phyloP scores from a whole-genome alignment of 2,329 filamentous ascomycete species.

The Trichoderma sp. region DNA sequence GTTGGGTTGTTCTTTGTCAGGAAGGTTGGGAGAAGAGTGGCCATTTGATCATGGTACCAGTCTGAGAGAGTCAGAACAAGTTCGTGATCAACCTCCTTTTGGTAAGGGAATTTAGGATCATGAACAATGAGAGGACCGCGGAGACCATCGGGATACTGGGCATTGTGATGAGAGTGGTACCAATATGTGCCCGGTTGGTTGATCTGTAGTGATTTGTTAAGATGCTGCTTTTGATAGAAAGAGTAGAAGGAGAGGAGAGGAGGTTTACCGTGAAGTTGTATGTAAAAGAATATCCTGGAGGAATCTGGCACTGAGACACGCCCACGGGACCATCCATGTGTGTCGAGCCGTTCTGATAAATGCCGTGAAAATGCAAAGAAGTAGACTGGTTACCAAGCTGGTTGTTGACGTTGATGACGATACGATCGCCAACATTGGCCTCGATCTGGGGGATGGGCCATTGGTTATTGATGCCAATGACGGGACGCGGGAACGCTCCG shows the following conservation, averaged over 20 bases:
- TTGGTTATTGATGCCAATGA: slow-evolving; percentile 75
- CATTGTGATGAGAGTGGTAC: slow-evolving; percentile 73
- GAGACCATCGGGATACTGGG: slow-evolving; percentile 72
- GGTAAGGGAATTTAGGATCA: slow-evolving; percentile 63
- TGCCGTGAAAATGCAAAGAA: slow-evolving; percentile 71
- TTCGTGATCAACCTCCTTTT: slow-evolving; percentile 63
- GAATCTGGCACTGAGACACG: slow-evolving; percentile 70
- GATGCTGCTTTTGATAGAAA: neutral
- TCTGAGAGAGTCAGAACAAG: slow-evolving; percentile 68
- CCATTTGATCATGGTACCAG: slow-evolving; percentile 68
- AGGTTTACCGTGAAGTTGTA: slow-evolving; percentile 68
- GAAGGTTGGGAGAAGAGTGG: slow-evolving; percentile 51
- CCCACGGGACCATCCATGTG: slow-evolving; percentile 72
- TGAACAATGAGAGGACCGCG: slow-evolving; percentile 67
- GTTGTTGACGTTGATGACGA: slow-evolving; percentile 64
- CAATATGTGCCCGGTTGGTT: slow-evolving; percentile 75
- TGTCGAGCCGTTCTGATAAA: slow-evolving; percentile 68
- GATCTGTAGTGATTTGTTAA: slow-evolving; percentile 45
- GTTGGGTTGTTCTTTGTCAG: slow-evolving; percentile 59
- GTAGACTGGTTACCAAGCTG: slow-evolving; percentile 65
- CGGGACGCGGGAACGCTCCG: slow-evolving; percentile 63
- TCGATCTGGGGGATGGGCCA: slow-evolving; percentile 74
- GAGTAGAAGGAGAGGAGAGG: neutral
- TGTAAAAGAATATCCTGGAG: slow-evolving; percentile 65
- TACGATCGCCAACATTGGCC: slow-evolving; percentile 63